Evolutionary conservation across 2,329 filamentous ascomycete genomes (phyloP).

Genomic region (Colletotrichum sp.): DNA sequence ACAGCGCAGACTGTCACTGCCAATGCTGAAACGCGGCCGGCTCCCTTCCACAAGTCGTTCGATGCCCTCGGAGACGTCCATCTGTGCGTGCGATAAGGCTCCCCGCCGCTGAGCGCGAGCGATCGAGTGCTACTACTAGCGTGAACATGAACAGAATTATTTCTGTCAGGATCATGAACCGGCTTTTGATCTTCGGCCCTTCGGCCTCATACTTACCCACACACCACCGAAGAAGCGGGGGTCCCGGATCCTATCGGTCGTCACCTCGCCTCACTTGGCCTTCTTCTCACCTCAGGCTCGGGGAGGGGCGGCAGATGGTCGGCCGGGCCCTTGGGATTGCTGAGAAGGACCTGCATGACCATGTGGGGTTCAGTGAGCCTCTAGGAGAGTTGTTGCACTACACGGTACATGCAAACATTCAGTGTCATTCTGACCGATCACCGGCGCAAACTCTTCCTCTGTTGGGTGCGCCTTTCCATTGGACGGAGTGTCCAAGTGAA

Average conservation of each 20-base stretch:
- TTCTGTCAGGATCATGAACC: neutral
- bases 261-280: constrained; percentile 8
- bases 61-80: constrained; percentile 6
- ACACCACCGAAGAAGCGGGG: constrained; percentile 1
- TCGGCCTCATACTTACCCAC: neutral
- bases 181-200: constrained; percentile 5
- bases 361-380: neutral
- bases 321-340: neutral
- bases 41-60: constrained; percentile 2
- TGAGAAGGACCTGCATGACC: neutral
- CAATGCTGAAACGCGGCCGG: constrained; percentile 18
- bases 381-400: neutral
- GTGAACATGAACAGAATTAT: neutral
- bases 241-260: neutral
- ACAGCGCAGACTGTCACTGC: constrained; percentile 6
- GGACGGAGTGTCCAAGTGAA: neutral
- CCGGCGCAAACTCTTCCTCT: neutral
- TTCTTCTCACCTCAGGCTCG: neutral
- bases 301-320: neutral
- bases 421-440: neutral
- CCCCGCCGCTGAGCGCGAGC: neutral
- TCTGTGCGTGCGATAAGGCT: neutral
- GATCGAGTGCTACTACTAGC: neutral
- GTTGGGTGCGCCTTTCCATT: neutral
- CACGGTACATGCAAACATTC: neutral